Percentiles rank a stretch among this genome's conserved stretches.
These are phyloP conservation scores for Monosporascus sp. DNA, from an alignment of 2,329 filamentous ascomycete genomes.

Conservation along the genomic window DNA sequence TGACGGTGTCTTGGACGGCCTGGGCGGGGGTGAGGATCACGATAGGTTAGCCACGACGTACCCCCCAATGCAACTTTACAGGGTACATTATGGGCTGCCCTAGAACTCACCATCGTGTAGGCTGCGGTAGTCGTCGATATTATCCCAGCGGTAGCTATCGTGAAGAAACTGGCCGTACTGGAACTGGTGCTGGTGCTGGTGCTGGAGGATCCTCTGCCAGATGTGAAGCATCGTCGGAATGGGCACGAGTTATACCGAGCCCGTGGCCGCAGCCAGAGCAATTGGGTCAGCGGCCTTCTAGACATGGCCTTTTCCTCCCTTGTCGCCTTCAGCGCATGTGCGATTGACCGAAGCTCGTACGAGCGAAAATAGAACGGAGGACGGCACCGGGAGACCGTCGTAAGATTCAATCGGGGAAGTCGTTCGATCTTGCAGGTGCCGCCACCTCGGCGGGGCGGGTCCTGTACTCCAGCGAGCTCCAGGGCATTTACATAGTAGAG, in stretches of 20 bases:
- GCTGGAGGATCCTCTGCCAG: slow-evolving; percentile 9
- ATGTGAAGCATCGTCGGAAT: slow-evolving; percentile 16
- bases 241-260: slow-evolving; percentile 9
- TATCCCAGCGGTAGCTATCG: slow-evolving; percentile 13
- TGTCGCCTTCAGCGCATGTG: background rate
- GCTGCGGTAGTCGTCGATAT: slow-evolving; percentile 13
- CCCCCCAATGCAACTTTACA: background rate
- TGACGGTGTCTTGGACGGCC: slow-evolving; percentile 36
- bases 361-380: background rate
- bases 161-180: slow-evolving; percentile 9
- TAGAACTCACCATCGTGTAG: slow-evolving; percentile 18
- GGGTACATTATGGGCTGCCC: slow-evolving; percentile 2
- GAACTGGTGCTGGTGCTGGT: slow-evolving; percentile 3
- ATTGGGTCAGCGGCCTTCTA: slow-evolving; percentile 17
- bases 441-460: too few species aligned
- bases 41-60: slow-evolving; percentile 9
- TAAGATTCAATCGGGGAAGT: too few species aligned
- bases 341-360: background rate
- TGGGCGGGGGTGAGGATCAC: slow-evolving; percentile 17
- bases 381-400: background rate
- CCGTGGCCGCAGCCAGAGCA: slow-evolving; percentile 15
- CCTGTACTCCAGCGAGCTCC: too few species aligned
- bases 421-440: too few species aligned
- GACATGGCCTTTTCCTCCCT: slow-evolving; percentile 14
- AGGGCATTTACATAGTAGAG: too few species aligned